Evolutionary conservation across 306 rosid genomes (phyloP).

Genomic region (Cucumis sativus): DNA sequence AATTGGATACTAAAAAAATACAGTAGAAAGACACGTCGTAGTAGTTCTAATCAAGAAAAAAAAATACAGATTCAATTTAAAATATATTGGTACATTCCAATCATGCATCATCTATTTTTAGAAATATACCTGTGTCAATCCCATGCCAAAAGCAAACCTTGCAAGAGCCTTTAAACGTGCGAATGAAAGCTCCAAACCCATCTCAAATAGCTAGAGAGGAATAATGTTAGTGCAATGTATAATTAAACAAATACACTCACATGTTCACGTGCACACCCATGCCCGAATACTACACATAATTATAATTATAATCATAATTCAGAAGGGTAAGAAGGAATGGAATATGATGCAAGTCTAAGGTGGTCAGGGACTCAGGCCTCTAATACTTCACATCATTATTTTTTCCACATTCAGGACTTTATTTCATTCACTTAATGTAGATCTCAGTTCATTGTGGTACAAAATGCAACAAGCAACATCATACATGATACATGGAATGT

Average conservation of each 20-base stretch:
- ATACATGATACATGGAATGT: background rate
- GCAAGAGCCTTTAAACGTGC: slow-evolving; percentile 99
- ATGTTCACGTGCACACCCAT: background rate
- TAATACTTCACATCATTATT: background rate
- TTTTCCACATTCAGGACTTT: background rate
- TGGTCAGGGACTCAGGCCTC: background rate
- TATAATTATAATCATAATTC: background rate
- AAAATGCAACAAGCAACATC: background rate
- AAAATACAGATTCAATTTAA: background rate
- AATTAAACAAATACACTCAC: background rate
- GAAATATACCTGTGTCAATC: slow-evolving; percentile 79
- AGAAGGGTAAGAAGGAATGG: background rate
- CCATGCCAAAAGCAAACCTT: slow-evolving; percentile 91
- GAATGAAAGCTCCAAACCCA: slow-evolving; percentile 98
- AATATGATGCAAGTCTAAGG: background rate
- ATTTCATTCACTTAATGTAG: background rate
- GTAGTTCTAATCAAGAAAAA: background rate
- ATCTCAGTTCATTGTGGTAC: background rate
- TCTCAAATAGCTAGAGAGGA: slow-evolving; percentile 77
- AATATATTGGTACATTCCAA: background rate
- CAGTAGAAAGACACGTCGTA: background rate
- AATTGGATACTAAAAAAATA: background rate
- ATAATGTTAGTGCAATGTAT: background rate
- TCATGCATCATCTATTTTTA: background rate
- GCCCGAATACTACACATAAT: background rate